These are phyloP conservation scores for Trifolium dubium DNA, from an alignment of 306 rosid species.

Conservation along the genomic window DNA sequence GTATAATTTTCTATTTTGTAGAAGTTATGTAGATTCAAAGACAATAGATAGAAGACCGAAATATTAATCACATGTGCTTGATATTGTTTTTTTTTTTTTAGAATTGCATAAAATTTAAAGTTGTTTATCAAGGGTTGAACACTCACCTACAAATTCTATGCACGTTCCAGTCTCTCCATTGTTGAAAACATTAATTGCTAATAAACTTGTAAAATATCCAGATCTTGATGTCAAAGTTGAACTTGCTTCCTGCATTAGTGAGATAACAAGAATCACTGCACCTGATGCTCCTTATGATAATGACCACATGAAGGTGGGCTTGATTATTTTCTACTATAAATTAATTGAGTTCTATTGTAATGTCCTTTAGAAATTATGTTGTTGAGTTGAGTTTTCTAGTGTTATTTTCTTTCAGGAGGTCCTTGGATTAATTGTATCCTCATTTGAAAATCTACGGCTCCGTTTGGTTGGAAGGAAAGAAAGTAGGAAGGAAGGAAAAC, in stretches of 20 bases:
- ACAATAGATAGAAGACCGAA: no score
- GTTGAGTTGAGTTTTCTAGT: background rate
- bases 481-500: no score
- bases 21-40: no score
- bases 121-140: constrained; percentile 70
- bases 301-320: constrained; percentile 80
- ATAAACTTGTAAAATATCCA: constrained; percentile 61
- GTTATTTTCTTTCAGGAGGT: constrained; percentile 60
- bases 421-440: constrained; percentile 81
- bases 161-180: constrained; percentile 71
- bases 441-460: constrained; percentile 88
- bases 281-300: constrained; percentile 94
- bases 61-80: constrained; percentile 24
- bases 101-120: constrained; percentile 60
- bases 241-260: constrained; percentile 85
- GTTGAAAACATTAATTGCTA: constrained; percentile 62
- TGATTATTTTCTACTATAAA: constrained; percentile 7
- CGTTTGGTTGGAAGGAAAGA: no score
- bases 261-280: constrained; percentile 88
- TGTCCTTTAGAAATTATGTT: background rate
- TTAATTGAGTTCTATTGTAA: background rate
- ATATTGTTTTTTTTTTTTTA: constrained; percentile 23
- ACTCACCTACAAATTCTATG: constrained; percentile 68
- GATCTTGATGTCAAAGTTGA: constrained; percentile 78
- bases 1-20: background rate